These are phyloP conservation scores for Ceratobasidium sp. DNA, from an alignment of 1,284 basidiomycete genomes.

Conservation along the genomic window DNA sequence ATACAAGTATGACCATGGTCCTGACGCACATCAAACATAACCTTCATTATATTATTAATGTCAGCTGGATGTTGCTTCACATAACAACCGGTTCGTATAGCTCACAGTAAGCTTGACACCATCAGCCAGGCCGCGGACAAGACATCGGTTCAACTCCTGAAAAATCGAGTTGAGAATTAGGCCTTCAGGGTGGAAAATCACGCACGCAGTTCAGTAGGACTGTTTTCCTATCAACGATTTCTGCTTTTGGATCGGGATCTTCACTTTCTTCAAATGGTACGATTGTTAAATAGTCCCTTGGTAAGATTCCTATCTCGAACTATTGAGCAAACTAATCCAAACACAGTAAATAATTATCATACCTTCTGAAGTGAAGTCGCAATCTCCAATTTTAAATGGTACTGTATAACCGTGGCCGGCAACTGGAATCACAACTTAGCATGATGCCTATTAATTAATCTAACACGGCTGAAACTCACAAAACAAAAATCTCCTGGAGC, in stretches of 20 bases:
- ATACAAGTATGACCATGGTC: no score
- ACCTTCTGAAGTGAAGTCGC: conserved; percentile 18
- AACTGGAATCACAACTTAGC: not conserved
- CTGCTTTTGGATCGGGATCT: not conserved
- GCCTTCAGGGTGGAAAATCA: not conserved
- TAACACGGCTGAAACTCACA: not conserved
- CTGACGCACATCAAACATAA: conserved; percentile 33
- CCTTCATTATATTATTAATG: not conserved
- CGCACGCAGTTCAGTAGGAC: conserved; percentile 22
- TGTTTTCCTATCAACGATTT: conserved; percentile 13
- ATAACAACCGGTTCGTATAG: no score
- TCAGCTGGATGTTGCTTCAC: no score
- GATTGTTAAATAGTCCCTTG: conserved; percentile 5
- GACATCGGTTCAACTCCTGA: conserved; percentile 27
- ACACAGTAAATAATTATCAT: not conserved
- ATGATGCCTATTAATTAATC: not conserved
- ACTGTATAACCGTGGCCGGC: conserved; percentile 31
- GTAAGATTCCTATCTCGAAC: conserved; percentile 2
- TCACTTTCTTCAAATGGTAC: not conserved
- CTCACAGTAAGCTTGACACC: conserved; percentile 39
- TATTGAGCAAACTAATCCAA: not conserved
- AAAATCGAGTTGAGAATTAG: not conserved
- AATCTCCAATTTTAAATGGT: not conserved
- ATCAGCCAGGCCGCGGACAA: conserved; percentile 6
- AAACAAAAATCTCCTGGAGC: conserved; percentile 31